phyloP scores from a whole-genome alignment of 306 rosid species.

The Cicer chorassanicum region DNA sequence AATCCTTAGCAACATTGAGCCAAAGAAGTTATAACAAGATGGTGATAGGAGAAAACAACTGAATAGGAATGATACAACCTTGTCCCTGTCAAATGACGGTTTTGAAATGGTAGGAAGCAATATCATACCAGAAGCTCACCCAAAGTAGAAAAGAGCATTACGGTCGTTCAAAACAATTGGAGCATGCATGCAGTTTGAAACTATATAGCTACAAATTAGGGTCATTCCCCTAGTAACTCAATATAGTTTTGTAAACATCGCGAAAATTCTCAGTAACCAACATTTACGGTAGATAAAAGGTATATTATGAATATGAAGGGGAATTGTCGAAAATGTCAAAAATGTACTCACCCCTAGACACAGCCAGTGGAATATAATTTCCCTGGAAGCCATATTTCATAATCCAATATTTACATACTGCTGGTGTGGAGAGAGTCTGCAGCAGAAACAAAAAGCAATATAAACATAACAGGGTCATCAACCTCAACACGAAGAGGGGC shows the following conservation, averaged over 20 bases:
- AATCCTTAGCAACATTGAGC: background rate
- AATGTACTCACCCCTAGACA: slow-evolving; percentile 40
- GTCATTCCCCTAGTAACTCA: background rate
- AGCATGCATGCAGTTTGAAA: slow-evolving; percentile 18
- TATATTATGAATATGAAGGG: slow-evolving; percentile 14
- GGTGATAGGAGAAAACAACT: slow-evolving; percentile 5
- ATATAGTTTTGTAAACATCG: slow-evolving; percentile 5
- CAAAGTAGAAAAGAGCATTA: background rate
- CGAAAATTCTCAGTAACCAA: slow-evolving; percentile 19
- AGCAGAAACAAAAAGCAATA: slow-evolving; percentile 44
- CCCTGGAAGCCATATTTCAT: slow-evolving; percentile 32
- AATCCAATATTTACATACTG: slow-evolving; percentile 39
- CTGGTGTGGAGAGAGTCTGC: slow-evolving; percentile 42
- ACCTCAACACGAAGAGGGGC: slow-evolving; percentile 36
- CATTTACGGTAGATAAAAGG: slow-evolving; percentile 13
- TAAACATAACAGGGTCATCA: slow-evolving; percentile 33
- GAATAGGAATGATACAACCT: background rate
- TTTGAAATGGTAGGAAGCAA: slow-evolving; percentile 26
- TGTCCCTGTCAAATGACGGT: background rate
- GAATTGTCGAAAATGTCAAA: slow-evolving; percentile 30
- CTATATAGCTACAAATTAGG: background rate
- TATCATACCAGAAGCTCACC: slow-evolving; percentile 18
- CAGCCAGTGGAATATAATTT: slow-evolving; percentile 27
- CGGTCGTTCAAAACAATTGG: background rate
- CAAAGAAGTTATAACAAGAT: background rate